phyloP scores from a whole-genome alignment of 192 early-diverging fungal species.

The Backusella macrospora region DNA sequence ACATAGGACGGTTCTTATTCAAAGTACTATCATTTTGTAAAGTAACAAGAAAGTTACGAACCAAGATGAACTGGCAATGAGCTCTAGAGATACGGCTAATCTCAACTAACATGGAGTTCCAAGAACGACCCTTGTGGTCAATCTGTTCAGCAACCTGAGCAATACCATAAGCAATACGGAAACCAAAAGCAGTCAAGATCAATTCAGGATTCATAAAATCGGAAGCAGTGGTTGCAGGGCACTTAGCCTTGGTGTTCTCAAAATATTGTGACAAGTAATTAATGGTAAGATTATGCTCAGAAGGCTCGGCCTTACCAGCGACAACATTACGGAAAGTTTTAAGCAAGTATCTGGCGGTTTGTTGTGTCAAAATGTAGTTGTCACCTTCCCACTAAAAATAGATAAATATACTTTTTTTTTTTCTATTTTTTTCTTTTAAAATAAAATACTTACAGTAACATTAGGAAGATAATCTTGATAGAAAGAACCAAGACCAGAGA shows the following conservation, averaged over 20 bases:
- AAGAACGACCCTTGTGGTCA: constrained; percentile 62
- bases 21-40: constrained; percentile 50
- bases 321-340: constrained; percentile 63
- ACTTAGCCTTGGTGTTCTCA: constrained; percentile 60
- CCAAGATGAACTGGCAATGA: constrained; percentile 76
- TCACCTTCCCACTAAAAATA: constrained; percentile 70
- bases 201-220: constrained; percentile 62
- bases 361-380: constrained; percentile 85
- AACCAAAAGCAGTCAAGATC: constrained; percentile 69
- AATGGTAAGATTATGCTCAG: constrained; percentile 47
- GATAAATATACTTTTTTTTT: not conserved
- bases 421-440: not conserved
- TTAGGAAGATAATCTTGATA: constrained; percentile 73
- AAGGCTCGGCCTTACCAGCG: constrained; percentile 50
- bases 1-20: constrained; percentile 32
- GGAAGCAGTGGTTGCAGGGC: constrained; percentile 50
- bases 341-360: constrained; percentile 79
- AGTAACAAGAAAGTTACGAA: constrained; percentile 70
- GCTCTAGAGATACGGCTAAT: constrained; percentile 73
- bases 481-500: constrained; percentile 70
- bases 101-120: constrained; percentile 78
- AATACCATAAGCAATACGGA: constrained; percentile 70
- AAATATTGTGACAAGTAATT: constrained; percentile 52
- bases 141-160: constrained; percentile 64
- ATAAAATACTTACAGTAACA: constrained; percentile 46